Percentiles rank a stretch among this genome's conserved stretches.
These are phyloP conservation scores for Annona cherimola DNA, from an alignment of 164 flowering plant genomes.

Conservation along the genomic window DNA sequence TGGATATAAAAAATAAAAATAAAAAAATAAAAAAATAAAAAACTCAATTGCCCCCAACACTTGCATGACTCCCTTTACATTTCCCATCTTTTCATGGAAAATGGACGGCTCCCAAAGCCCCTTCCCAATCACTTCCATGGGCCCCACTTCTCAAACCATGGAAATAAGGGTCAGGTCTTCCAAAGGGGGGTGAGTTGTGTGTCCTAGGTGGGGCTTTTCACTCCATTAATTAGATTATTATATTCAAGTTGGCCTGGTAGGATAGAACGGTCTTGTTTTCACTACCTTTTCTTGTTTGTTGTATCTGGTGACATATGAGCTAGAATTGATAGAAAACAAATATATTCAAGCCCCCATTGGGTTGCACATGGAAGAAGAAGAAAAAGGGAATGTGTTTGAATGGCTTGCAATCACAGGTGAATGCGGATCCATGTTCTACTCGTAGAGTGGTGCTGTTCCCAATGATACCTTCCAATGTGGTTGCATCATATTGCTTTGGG, in stretches of 20 bases:
- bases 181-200: slow-evolving; percentile 1
- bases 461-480: slow-evolving; percentile 12
- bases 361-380: slow-evolving; percentile 20
- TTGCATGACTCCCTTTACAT: not conserved
- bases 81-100: slow-evolving; percentile 18
- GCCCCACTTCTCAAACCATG: slow-evolving; percentile 9
- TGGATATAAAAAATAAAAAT: slow-evolving; percentile 1
- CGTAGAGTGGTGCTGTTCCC: slow-evolving; percentile 7
- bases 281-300: not conserved
- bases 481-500: not conserved
- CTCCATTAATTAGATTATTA: slow-evolving; percentile 3
- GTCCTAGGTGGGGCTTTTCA: slow-evolving; percentile 4
- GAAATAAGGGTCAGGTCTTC: slow-evolving; percentile 4
- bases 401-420: slow-evolving; percentile 1
- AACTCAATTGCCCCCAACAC: not conserved
- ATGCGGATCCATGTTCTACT: slow-evolving; percentile 11
- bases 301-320: not conserved
- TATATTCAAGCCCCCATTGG: slow-evolving; percentile 3
- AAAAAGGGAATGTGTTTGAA: not conserved
- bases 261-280: not conserved
- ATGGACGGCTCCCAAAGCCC: slow-evolving; percentile 16
- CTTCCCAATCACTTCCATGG: slow-evolving; percentile 2
- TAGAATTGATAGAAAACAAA: slow-evolving; percentile 1
- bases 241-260: not conserved
- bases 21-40: no score